These are phyloP conservation scores for Przewalskia tangutica DNA, from an alignment of 257 asterid genomes.

Conservation along the genomic window DNA sequence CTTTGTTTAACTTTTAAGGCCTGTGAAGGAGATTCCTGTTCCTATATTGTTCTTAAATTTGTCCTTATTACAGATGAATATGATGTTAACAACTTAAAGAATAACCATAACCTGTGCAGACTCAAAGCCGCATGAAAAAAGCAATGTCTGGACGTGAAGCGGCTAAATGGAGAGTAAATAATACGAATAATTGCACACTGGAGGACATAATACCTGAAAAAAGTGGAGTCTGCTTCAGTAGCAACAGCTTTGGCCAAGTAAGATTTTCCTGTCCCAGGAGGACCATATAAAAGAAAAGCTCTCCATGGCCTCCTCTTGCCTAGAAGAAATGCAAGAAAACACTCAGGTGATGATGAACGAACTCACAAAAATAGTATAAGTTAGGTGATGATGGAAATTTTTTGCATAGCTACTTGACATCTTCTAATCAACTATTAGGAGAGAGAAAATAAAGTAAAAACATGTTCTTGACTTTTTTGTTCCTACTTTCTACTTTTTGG, in stretches of 20 bases:
- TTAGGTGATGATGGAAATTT: background rate
- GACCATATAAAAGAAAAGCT: conserved; percentile 96
- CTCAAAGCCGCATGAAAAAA: background rate
- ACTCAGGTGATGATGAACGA: background rate
- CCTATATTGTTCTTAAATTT: background rate
- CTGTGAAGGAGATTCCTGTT: background rate
- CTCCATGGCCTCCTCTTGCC: conserved; percentile 99
- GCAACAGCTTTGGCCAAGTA: conserved; percentile 99
- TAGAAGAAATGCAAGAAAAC: conserved; percentile 13
- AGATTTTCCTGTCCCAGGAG: conserved; percentile 98
- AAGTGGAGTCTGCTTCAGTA: conserved; percentile 96
- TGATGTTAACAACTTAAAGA: background rate
- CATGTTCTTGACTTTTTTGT: background rate
- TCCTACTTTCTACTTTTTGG: background rate
- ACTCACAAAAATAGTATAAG: background rate
- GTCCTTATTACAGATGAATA: background rate
- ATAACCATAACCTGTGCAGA: background rate
- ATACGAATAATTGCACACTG: background rate
- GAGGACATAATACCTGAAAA: conserved; percentile 60
- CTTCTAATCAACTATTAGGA: background rate
- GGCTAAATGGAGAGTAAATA: background rate
- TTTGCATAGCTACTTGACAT: background rate
- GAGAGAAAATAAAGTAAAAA: background rate
- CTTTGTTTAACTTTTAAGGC: background rate
- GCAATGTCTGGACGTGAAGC: background rate